Conservation (phyloP, 805 yeast genomes). For the Starmerella vitae region DNA sequence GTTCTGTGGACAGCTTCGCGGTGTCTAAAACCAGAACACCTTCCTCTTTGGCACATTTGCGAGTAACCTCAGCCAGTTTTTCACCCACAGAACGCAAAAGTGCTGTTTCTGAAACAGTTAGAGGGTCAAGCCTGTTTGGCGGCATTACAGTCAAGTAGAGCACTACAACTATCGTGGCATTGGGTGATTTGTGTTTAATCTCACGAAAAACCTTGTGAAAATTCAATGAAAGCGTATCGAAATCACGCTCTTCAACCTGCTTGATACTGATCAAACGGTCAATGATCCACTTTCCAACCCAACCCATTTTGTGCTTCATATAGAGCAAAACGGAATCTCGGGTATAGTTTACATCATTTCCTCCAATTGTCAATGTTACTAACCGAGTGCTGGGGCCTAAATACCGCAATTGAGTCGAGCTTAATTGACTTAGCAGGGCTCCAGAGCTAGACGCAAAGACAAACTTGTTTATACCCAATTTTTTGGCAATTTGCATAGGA, state of each 20-base stretch:
- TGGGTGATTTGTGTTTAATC: slow-evolving; percentile 3
- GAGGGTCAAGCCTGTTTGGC: slow-evolving; percentile 2
- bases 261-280: neutral
- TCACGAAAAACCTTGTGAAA: neutral
- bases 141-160: slow-evolving; percentile 6
- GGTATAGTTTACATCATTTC: slow-evolving; percentile 10
- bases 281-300: neutral
- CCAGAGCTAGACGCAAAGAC: slow-evolving; percentile 8
- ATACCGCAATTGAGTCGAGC: neutral
- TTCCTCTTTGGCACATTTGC: neutral
- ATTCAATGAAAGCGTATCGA: neutral
- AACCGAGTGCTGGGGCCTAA: slow-evolving; percentile 4
- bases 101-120: slow-evolving; percentile 1
- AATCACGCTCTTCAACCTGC: slow-evolving; percentile 2
- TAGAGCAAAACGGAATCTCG: slow-evolving; percentile 3
- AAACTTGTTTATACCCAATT: slow-evolving; percentile 1
- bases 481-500: slow-evolving; percentile 5
- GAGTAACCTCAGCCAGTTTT: neutral
- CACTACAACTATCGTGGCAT: slow-evolving; percentile 5
- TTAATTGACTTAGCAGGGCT: slow-evolving; percentile 3
- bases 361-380: slow-evolving; percentile 10
- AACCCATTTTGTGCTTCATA: neutral
- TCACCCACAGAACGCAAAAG: slow-evolving; percentile 5
- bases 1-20: slow-evolving; percentile 2
- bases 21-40: slow-evolving; percentile 2